Base-by-base conservation (phyloP, 2,329 filamentous ascomycete genomes). In the Sporothrix curviconia region DNA sequence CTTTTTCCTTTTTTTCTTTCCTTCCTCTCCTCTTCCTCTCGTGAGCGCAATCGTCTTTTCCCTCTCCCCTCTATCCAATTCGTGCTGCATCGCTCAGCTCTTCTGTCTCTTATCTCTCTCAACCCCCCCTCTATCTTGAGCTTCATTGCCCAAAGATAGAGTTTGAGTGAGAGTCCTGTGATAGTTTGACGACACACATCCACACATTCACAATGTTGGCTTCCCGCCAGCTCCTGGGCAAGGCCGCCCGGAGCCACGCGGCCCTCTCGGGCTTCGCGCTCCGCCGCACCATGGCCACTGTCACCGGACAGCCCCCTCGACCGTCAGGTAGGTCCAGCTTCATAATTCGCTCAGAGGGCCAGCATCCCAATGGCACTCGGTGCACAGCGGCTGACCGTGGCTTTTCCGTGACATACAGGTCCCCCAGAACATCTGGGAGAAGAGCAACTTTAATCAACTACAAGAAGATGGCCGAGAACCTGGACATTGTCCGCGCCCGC, bases 371-470 rank as follows among this genome's bases (percentile, higher is more conserved):
- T 8, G 22, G 42, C 7, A 4, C 6, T 7, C 24, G 17, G 2
- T 55, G 58, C 60, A 57, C 25, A 37, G 7, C 22, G 46, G 44
- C 55, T 58, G 46, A 59, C 58, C 19, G 7, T 3, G 7, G 28
- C 40, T 24, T 39, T 7, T 17, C 34, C 17, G 39, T 37, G 25
- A 47, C 56, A 43, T 60, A 63, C 60, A 84, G 81, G 81, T 99
- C 74, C 88, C 87, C 76, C 96, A 97, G 83, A 95, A 92, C 82
- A 96, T 90, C 78, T 90, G 86, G 82, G 94, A 99, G 78, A 88
- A 91, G 75, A 84, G 83, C 75, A 94, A 95, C 83, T 96, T 90
- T 82, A n/a, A 96, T 97, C 82, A 96, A 96, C 83, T 99, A 99
- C 75, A 91, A 90, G 84, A 96, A 96, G 84, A 96, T 97, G 91